Base-by-base conservation (phyloP, 164 flowering plant species). In the Vitis cinerea region DNA sequence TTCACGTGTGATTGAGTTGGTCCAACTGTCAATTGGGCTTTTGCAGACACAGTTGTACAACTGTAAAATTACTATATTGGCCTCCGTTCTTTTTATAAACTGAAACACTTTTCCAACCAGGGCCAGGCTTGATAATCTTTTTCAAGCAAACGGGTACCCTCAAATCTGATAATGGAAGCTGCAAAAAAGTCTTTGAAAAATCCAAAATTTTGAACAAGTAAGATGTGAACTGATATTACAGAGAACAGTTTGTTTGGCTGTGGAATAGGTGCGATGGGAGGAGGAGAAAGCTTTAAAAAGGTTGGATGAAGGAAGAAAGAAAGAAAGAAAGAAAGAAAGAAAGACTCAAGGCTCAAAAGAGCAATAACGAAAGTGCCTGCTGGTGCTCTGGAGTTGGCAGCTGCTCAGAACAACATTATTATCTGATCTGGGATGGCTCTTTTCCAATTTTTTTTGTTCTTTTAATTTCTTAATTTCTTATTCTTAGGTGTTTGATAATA, bases 181-280 rank as follows among this genome's bases (percentile, higher is more conserved):
- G 44, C 44, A 37, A 37, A 37, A 4, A 3, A 37, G 44, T 37
- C 6, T 37, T 37, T 37, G 44, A 6, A 37, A 37, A 37, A 37
- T 3, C 4, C 6, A 37, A 37, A 37, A 37, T 0, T 3, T 37
- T 37, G 44, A 37, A 37, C 7, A 37, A 37, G 2, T 37, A 37
- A 37, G 44, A 37, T 37, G 44, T 37, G 44, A 75, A 77, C 87
- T 84, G 78, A 83, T 78, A 74, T 65, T 76, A 71, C 75, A 76
- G 23, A 68, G 37, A 67, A 75, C 88, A 87, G 89, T 86, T 75
- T 88, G 91, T 66, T 83, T 87, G 89, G 84, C 89, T 81, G 88
- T 87, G 79, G 88, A 86, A 78, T 85, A 88, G 91, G 86, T 69
- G 67, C 71, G 73, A 48, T 56, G 74, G 72, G 70, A 48, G 78